Evolutionary conservation across 352 stramenopile species (phyloP), one percentile per base, ranked within the genome.

Genomic region (Globisporangium polare): DNA sequence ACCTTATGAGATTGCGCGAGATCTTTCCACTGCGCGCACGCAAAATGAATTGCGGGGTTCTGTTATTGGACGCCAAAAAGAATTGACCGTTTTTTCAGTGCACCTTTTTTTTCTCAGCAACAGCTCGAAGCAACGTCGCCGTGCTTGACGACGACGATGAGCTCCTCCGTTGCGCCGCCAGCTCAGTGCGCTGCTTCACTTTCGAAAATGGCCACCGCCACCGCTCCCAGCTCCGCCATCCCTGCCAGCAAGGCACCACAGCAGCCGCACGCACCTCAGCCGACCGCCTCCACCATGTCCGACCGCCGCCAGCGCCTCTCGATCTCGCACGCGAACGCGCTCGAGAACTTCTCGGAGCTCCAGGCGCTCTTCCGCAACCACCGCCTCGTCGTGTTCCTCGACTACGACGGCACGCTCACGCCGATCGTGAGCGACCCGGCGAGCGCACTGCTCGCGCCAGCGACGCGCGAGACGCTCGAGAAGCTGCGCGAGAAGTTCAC

Each of bases 321-420:
- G 35, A 70, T 94, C 42, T 83, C 78, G 12, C 71, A 84, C 63
- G 78, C 85, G 10, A 94, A 94, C 55, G 85, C 85, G 51, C 67
- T 94, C 50, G 62, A 69, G 42, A 89, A 94, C 66, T 92, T 94
- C 42, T 62, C 71, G 45, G 59, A 73, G 50, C 69, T 94, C 52
- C 68, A 82, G 35, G 33, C 60, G 20, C 77, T 72, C 24, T 86
- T 94, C 47, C 62, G 57, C 22, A 67, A 80, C 61, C 77, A 77
- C 27, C 79, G 80, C 29, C 69, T 96, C 22, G 88, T 94, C 18
- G 62, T 96, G 20, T 95, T 96, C 43, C 73, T 96, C 43, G 88
- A 96, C 74, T 96, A 96, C 33, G 89, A 97, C 33, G 89, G 89
- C 22, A 97, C 89, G 33, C 74, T 97, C 10, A 96, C 87, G 17